Conservation (phyloP, 2,329 filamentous ascomycete genomes). For the Atkinsonella texensis region DNA sequence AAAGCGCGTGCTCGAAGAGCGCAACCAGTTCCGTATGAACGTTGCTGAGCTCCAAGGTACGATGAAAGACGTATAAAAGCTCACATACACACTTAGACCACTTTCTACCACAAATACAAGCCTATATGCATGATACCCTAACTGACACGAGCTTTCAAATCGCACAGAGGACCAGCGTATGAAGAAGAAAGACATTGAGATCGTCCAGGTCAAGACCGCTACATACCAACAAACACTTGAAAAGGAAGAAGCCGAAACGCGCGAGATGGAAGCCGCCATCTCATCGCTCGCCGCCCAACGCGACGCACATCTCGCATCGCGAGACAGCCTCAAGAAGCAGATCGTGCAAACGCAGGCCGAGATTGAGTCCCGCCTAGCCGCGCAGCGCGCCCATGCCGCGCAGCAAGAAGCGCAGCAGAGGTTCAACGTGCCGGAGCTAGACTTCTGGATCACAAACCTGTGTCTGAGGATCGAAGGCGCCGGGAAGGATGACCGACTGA, state of each 20-base stretch:
- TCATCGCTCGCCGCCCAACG: conserved; percentile 45
- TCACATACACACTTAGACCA: too few relatives aligned
- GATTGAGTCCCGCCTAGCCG: conserved; percentile 58
- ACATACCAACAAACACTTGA: conserved; percentile 62
- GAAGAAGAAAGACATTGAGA: conserved; percentile 79
- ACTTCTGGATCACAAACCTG: conserved; percentile 90
- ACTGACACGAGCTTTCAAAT: background rate
- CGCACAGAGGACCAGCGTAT: conserved; percentile 75
- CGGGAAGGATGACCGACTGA: conserved; percentile 70
- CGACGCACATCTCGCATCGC: conserved; percentile 44
- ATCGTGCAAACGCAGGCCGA: conserved; percentile 57
- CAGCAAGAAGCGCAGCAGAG: conserved; percentile 73
- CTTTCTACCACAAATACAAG: background rate
- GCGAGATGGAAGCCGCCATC: conserved; percentile 59
- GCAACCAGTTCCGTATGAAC: conserved; percentile 86
- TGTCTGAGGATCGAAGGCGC: conserved; percentile 84
- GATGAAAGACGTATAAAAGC: conserved; percentile 8
- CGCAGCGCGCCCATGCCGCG: conserved; percentile 58
- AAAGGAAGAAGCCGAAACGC: conserved; percentile 65
- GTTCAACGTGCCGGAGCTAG: conserved; percentile 84
- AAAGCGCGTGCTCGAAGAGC: conserved; percentile 81
- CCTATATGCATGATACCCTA: background rate
- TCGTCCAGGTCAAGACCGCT: conserved; percentile 57
- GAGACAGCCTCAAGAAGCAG: conserved; percentile 46
- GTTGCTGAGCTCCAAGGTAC: conserved; percentile 81